Conservation (phyloP, 2,329 filamentous ascomycete genomes). For the Aspergillus pseudotamarii region DNA sequence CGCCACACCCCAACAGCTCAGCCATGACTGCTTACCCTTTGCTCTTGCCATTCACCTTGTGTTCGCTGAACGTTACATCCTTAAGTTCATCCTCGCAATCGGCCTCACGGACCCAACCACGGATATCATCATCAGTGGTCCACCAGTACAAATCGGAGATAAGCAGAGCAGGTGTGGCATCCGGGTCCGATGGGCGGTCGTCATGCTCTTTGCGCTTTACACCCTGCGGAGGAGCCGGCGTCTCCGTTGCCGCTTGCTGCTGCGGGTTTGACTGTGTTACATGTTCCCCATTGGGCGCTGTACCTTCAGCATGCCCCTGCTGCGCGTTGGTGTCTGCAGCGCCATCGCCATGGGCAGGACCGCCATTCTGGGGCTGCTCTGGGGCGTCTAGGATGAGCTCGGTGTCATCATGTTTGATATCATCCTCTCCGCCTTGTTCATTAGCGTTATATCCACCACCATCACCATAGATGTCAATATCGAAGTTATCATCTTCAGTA, state of each 20-base stretch:
- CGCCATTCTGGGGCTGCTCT: conserved; percentile 34
- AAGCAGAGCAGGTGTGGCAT: conserved; percentile 72
- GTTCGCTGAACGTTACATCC: conserved; percentile 95
- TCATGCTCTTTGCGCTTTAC: conserved; percentile 64
- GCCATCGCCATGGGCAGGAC: conserved; percentile 18
- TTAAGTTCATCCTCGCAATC: conserved; percentile 81
- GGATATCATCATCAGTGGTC: conserved; percentile 93
- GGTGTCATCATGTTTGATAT: conserved; percentile 41
- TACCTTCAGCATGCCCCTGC: conserved; percentile 28
- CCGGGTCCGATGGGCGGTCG: conserved; percentile 59
- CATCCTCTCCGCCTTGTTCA: conserved; percentile 47
- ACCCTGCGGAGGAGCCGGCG: conserved; percentile 54
- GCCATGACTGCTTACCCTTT: conserved; percentile 72
- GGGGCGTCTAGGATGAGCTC: conserved; percentile 44
- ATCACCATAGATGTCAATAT: conserved; percentile 71
- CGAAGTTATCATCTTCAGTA: conserved; percentile 69
- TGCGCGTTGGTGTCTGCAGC: conserved; percentile 24
- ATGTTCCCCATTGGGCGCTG: conserved; percentile 29
- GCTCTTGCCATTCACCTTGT: conserved; percentile 98
- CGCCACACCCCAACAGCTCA: background rate
- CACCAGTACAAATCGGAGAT: conserved; percentile 95
- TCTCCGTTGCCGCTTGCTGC: conserved; percentile 24
- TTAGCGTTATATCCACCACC: conserved; percentile 51
- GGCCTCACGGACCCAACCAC: conserved; percentile 81
- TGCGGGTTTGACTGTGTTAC: conserved; percentile 24